Conservation (phyloP, 805 yeast genomes). For the Aciculoconidium aculeatum region DNA sequence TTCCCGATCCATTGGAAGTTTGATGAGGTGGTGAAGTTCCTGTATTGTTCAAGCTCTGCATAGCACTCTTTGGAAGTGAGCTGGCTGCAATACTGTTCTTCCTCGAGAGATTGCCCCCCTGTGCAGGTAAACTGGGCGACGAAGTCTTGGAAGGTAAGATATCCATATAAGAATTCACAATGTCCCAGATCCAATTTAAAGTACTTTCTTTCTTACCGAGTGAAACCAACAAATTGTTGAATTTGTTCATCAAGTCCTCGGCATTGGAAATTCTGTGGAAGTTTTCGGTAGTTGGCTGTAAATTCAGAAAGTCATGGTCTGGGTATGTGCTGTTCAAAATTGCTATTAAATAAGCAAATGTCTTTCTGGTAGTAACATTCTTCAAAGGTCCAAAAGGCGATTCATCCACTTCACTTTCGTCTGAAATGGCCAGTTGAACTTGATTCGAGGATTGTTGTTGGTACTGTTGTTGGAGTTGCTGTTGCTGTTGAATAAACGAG, state of each 20-base stretch:
- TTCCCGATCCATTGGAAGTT: conserved; percentile 14
- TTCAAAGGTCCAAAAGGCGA: conserved; percentile 92
- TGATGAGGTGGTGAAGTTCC: conserved; percentile 6
- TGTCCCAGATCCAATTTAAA: conserved; percentile 79
- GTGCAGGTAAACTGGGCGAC: conserved; percentile 17
- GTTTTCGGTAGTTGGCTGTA: conserved; percentile 71
- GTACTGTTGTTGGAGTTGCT: conserved; percentile 1
- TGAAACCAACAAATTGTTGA: conserved; percentile 68
- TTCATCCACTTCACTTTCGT: conserved; percentile 25
- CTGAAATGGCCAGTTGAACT: conserved; percentile 19
- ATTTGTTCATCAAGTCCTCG: conserved; percentile 52
- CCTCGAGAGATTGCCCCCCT: conserved; percentile 16
- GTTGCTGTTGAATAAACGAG: conserved; percentile 1
- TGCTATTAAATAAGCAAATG: conserved; percentile 86
- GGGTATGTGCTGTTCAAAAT: conserved; percentile 90
- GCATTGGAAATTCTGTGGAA: conserved; percentile 30
- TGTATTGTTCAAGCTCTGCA: conserved; percentile 1
- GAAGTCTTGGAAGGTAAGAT: conserved; percentile 33
- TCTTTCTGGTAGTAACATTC: conserved; percentile 77
- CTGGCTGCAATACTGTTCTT: conserved; percentile 19
- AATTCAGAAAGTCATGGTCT: conserved; percentile 86
- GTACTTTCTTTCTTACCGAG: conserved; percentile 37
- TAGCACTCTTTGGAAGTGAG: conserved; percentile 5
- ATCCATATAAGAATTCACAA: conserved; percentile 77
- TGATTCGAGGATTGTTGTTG: conserved; percentile 1